Base-by-base conservation (phyloP, 2,329 filamentous ascomycete species). In the Escovopsis sp. region DNA sequence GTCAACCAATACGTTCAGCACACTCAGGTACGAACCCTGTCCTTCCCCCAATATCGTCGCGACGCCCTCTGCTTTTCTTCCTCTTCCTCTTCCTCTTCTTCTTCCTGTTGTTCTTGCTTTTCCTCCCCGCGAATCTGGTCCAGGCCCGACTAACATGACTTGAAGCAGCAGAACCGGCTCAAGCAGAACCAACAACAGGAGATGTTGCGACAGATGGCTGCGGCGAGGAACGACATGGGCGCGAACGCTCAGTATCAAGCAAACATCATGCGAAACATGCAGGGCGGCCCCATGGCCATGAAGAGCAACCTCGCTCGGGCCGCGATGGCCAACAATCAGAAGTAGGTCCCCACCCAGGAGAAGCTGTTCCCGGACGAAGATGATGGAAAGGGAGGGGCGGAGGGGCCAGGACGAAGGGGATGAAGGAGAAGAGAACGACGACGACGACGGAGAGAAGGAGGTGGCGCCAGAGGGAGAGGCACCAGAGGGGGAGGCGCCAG, bases 1-100 rank as follows among this genome's bases (percentile, higher is more conserved):
- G 77, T 84, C 32, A 70, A 70, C 43, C 76, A 82, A 62, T 94
- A 93, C 56, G 73, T 92, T 39, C 62, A 70, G 40, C 82, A 92
- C 51, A 86, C 79, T 43, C 82, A 92, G 70, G 87, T 92, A 72
- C 47, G 46, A 37, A 29, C 37, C 15, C 12, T 25, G 21, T 11
- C 21, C 21, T 25, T 11, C 21, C 11, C 4, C 7, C 23, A n/a
- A 35, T 31, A 13, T 12, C 30, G 28, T 14, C 33, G 5, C 19
- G 5, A 5, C 19, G 5, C 19, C 19, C 19, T 21, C 19, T 5
- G 19, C 19, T 5, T 25, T 5, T 25, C 21, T 25, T 25, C 21
- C 21, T n/a, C n/a, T n/a, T n/a, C n/a, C n/a, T n/a, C n/a, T n/a
- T n/a, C n/a, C n/a, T n/a, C n/a, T n/a, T n/a, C n/a, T n/a, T n/a